Evolutionary conservation across 495 filamentous ascomycete genomes (phyloP), one percentile per base, ranked within the genome.

Genomic region (Cairneyella variabilis): DNA sequence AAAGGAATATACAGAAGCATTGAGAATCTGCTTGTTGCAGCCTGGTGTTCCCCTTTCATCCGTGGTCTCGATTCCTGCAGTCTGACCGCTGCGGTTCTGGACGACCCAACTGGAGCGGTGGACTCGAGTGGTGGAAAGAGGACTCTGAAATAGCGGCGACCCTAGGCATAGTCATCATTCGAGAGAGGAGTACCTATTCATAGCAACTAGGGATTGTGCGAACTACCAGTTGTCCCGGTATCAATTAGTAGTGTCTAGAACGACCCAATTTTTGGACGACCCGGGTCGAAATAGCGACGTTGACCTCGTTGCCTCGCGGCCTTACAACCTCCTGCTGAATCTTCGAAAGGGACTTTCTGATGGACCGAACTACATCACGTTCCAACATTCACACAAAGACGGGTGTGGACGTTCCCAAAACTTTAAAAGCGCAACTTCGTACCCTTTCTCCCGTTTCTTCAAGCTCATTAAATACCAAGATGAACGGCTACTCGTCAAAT

Each of bases 391-490:
- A 32, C 7, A 32, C 28, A 14, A 14, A 6, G 7, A 6, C 28
- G 28, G 14, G 28, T 32, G 7, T 32, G 28, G 14, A 32, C 14
- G 14, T 16, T 47, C 18, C 14, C n/a, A 18, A 22, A n/a, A 23
- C 38, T 10, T 22, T 48, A 12, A 40, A 57, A 48, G 51, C 21
- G 10, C 51, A 37, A 16, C 4, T 21, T 17, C 32, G 48, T 46
- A 48, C 52, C 2, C 51, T 64, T 44, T 57, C 58, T 5, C 53
- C 58, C 11, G 16, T 60, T n/a, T 54, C 61, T 18, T 34, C 21
- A 20, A 53, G 51, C 56, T 27, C 58, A 26, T 59, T 66, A 58
- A 60, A 62, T 51, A 34, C 34, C 22, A 18, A 60, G 43, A 56
- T 14, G 14, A 32, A 32, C 28, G 28, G 28, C 28, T 6, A 6